Percentiles rank a stretch among this genome's conserved stretches.
These are phyloP conservation scores for Catenaria anguillulae DNA, from an alignment of 371 early-diverging fungal genomes.

Conservation along the genomic window DNA sequence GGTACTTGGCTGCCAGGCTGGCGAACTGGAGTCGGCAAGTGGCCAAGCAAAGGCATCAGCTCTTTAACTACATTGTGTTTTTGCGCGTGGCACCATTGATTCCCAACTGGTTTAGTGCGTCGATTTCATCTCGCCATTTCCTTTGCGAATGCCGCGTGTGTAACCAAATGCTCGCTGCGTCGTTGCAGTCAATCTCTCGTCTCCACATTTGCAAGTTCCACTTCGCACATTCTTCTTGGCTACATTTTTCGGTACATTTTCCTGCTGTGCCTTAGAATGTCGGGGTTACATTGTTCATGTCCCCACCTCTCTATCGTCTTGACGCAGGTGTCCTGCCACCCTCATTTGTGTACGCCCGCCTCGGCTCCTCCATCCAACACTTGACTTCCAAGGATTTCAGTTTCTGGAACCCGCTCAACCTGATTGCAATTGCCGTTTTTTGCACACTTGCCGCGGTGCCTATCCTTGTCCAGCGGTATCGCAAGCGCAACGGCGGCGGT, in stretches of 20 bases:
- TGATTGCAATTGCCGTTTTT: background rate
- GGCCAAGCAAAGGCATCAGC: background rate
- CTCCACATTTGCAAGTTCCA: background rate
- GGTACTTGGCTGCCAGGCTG: background rate
- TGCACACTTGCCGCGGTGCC: background rate
- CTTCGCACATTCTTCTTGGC: background rate
- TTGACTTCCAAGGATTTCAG: background rate
- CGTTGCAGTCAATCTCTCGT: constrained; percentile 2
- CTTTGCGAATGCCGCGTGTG: too few relatives aligned
- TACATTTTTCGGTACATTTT: background rate
- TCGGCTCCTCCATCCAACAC: background rate
- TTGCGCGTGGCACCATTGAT: background rate
- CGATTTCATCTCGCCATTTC: too few relatives aligned
- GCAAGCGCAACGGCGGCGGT: too few relatives aligned
- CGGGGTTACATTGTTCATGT: too few relatives aligned
- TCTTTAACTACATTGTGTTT: constrained; percentile 6
- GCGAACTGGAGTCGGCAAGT: background rate
- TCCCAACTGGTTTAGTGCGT: constrained; percentile 8
- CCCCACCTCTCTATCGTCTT: too few relatives aligned
- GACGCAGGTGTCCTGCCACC: background rate
- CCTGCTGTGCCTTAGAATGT: too few relatives aligned
- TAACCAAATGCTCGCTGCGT: too few relatives aligned
- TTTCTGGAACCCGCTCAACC: background rate
- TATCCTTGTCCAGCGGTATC: background rate
- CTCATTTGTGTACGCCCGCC: background rate